Evolutionary conservation across 2,329 filamentous ascomycete genomes (phyloP).

Genomic region (Cucurbitaria berberidis): DNA sequence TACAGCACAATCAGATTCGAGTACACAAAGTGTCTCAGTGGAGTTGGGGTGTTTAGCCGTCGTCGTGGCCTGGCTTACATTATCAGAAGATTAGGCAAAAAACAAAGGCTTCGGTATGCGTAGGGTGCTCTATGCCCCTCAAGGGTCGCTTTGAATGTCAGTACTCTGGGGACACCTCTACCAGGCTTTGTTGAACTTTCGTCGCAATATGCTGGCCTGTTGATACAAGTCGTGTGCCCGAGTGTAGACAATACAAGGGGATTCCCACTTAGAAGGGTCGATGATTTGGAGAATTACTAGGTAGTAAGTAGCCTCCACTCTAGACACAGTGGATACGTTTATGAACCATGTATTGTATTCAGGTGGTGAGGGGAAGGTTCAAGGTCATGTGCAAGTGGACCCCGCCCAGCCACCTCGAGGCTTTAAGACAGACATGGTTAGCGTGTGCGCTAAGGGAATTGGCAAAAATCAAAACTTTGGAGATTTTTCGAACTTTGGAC

Average conservation of each 20-base stretch:
- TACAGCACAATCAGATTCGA: background rate
- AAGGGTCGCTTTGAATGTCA: background rate
- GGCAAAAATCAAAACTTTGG: conserved; percentile 24
- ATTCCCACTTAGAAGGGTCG: background rate
- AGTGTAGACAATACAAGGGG: no score
- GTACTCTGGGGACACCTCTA: background rate
- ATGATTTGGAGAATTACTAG: background rate
- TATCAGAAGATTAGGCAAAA: background rate
- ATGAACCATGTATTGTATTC: background rate
- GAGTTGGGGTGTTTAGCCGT: background rate
- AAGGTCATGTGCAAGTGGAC: background rate
- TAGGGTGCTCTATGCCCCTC: background rate
- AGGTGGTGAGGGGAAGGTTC: background rate
- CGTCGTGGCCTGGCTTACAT: background rate
- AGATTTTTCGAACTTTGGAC: conserved; percentile 45
- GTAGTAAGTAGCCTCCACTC: background rate
- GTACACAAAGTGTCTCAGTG: background rate
- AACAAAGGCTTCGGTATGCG: background rate
- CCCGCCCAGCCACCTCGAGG: background rate
- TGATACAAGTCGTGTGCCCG: no score
- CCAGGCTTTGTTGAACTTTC: background rate
- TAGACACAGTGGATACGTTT: background rate
- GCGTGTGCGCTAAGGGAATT: conserved; percentile 12
- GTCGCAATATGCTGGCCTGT: no score
- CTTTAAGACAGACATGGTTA: conserved; percentile 1